Conservation (phyloP, 805 yeast genomes). For the Saccharomycopsis oosterbeekiorum region DNA sequence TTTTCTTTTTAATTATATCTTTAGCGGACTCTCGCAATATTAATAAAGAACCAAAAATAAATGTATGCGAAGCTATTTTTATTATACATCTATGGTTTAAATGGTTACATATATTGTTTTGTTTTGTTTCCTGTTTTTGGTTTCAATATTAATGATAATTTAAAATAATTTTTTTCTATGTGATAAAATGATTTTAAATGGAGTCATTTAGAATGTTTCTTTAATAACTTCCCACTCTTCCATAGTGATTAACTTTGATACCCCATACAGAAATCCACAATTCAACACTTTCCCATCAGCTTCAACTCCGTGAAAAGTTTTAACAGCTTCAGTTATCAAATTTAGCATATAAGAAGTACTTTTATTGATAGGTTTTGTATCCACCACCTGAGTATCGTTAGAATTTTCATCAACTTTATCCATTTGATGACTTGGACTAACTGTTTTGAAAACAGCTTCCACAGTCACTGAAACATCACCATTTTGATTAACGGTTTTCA, state of each 20-base stretch:
- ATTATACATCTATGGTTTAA: too few relatives aligned
- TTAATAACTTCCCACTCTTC: background rate
- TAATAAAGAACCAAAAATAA: too few relatives aligned
- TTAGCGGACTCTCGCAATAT: too few relatives aligned
- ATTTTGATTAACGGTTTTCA: conserved; percentile 66
- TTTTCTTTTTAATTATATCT: too few relatives aligned
- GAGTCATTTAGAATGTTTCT: background rate
- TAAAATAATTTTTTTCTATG: too few relatives aligned
- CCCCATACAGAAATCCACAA: conserved; percentile 1
- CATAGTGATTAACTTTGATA: background rate
- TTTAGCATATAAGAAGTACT: background rate
- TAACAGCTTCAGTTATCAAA: background rate
- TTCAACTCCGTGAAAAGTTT: conserved; percentile 3
- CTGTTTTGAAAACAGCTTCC: background rate
- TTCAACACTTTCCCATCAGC: conserved; percentile 6
- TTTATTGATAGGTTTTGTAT: background rate
- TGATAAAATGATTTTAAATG: background rate
- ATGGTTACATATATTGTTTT: too few relatives aligned
- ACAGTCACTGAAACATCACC: conserved; percentile 38
- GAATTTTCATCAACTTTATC: too few relatives aligned
- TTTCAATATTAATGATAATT: too few relatives aligned
- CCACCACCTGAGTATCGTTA: background rate
- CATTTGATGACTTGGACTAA: background rate
- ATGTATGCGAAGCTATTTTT: too few relatives aligned
- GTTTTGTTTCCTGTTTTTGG: too few relatives aligned